Percentiles rank a stretch among this genome's conserved stretches.
Evolutionary conservation across 306 rosid species (phyloP).

Genomic region (Castanopsis chinensis): DNA sequence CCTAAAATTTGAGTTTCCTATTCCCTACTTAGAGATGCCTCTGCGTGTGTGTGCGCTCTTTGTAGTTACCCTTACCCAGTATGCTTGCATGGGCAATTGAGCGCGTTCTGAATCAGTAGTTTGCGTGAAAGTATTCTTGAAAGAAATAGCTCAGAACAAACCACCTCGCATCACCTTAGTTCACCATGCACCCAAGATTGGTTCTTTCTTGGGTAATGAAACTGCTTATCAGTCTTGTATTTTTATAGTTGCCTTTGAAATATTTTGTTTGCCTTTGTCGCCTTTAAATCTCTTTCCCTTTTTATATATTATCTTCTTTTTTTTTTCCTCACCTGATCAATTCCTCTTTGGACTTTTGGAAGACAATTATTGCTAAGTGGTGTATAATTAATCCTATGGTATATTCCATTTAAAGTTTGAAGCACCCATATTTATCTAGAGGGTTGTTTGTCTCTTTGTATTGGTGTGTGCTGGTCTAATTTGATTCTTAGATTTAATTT

Average conservation of each 20-base stretch:
- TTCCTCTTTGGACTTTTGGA: constrained; percentile 17
- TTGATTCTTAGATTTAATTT: not conserved
- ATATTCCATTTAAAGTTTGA: constrained; percentile 7
- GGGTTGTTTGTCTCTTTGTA: constrained; percentile 21
- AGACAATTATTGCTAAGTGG: constrained; percentile 14
- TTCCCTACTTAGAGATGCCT: not conserved
- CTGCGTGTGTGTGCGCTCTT: not conserved
- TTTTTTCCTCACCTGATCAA: not conserved
- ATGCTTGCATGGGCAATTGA: not conserved
- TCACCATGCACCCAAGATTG: not conserved
- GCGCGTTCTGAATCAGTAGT: not conserved
- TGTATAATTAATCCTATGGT: constrained; percentile 4
- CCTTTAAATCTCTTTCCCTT: not conserved
- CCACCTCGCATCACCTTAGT: not conserved
- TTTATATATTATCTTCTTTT: not conserved
- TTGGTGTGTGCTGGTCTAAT: not conserved
- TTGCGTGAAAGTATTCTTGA: not conserved
- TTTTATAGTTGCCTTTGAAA: not conserved
- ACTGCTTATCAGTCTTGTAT: not conserved
- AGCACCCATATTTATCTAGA: constrained; percentile 10
- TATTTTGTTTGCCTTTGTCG: not conserved
- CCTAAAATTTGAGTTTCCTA: not conserved
- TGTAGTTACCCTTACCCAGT: not conserved
- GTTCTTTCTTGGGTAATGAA: constrained; percentile 8
- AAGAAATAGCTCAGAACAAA: not conserved